Conservation (phyloP, 352 stramenopile genomes). For the Phytophthora crassamura region DNA sequence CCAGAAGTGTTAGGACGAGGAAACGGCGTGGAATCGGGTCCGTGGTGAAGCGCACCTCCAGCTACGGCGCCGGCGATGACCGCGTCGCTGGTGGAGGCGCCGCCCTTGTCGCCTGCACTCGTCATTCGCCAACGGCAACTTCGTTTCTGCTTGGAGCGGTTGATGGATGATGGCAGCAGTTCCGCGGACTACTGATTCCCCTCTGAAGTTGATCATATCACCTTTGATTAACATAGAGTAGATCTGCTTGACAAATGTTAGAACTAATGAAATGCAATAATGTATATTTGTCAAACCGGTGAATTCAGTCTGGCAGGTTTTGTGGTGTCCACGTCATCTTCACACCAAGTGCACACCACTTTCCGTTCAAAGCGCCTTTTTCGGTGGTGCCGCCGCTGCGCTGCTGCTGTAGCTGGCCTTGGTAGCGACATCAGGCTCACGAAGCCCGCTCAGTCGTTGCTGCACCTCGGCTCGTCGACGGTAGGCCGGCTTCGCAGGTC, state of each 20-base stretch:
- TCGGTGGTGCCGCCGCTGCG: neutral
- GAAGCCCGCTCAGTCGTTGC: slow-evolving; percentile 8
- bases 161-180: slow-evolving; percentile 18
- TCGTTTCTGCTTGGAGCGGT: slow-evolving; percentile 24
- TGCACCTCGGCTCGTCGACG: slow-evolving; percentile 19
- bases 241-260: neutral
- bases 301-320: slow-evolving; percentile 15
- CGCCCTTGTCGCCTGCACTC: slow-evolving; percentile 24
- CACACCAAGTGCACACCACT: neutral
- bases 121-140: slow-evolving; percentile 20
- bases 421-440: neutral
- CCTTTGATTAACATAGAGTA: too few species aligned
- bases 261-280: slow-evolving; percentile 2
- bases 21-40: neutral
- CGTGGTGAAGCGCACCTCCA: slow-evolving; percentile 44
- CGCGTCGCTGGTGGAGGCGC: slow-evolving; percentile 53
- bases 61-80: slow-evolving; percentile 67
- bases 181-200: neutral
- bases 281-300: slow-evolving; percentile 4
- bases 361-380: slow-evolving; percentile 12
- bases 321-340: slow-evolving; percentile 5
- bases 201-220: neutral
- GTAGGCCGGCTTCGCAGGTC: neutral
- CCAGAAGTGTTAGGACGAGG: slow-evolving; percentile 2
- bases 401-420: slow-evolving; percentile 4